Evolutionary conservation across 805 yeast species (phyloP).

Genomic region (Candida gorgasii): DNA sequence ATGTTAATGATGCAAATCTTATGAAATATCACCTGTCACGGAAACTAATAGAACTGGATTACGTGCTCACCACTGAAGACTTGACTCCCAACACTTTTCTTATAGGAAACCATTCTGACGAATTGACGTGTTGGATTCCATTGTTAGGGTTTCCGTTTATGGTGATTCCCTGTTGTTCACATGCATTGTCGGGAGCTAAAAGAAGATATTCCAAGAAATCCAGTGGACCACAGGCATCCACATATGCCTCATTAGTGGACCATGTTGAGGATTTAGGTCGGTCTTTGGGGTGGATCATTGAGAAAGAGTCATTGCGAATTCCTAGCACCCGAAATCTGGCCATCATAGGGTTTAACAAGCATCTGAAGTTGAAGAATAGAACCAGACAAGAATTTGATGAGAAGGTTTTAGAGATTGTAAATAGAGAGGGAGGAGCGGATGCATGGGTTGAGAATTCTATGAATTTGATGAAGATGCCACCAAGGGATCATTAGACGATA

Average conservation of each 20-base stretch:
- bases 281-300: constrained; percentile 78
- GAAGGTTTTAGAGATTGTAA: constrained; percentile 58
- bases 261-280: constrained; percentile 72
- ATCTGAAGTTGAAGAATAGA: constrained; percentile 24
- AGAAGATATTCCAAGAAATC: constrained; percentile 57
- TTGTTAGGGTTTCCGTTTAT: constrained; percentile 81
- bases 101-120: constrained; percentile 95
- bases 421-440: constrained; percentile 84
- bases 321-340: constrained; percentile 96
- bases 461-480: constrained; percentile 66
- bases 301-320: constrained; percentile 84
- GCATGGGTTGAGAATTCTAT: constrained; percentile 86
- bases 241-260: constrained; percentile 84
- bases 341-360: constrained; percentile 59
- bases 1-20: constrained; percentile 35
- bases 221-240: constrained; percentile 39
- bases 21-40: constrained; percentile 58
- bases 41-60: constrained; percentile 49
- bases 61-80: constrained; percentile 58
- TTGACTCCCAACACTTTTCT: constrained; percentile 73
- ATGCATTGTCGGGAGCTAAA: constrained; percentile 75
- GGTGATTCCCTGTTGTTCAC: constrained; percentile 96
- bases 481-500: constrained; percentile 73
- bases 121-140: constrained; percentile 94
- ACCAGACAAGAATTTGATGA: constrained; percentile 34